Evolutionary conservation across 208 protist species (phyloP), one percentile per base, ranked within the genome.

Genomic region (Crithidia expoeki): DNA sequence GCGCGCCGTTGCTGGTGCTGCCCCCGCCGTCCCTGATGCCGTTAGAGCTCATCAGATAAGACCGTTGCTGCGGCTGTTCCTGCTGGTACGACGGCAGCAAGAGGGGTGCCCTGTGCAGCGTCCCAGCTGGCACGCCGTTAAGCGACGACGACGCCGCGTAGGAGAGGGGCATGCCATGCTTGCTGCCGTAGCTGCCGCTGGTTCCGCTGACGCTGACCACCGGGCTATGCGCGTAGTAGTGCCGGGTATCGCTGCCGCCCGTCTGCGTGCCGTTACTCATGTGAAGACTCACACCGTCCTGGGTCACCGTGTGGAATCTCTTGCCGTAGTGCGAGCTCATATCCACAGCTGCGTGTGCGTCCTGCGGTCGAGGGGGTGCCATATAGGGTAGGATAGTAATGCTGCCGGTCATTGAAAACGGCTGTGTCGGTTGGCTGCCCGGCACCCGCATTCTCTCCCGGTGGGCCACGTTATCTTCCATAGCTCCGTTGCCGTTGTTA

Each of bases 121-220:
- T 67, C 21, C 33, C 30, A 36, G 32, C 12, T 21, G 30, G 47
- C 32, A 67, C 4, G 14, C 21, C 47, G 11, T 21, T 57, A 19
- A 40, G 2, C 21, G 49, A 57, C 46, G 61, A 57, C 16, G 61
- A 25, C 5, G 46, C 49, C n/a, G 46, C 25, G 61, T 67, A 47
- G 23, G 49, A 55, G 23, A 57, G 19, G 9, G 61, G 12, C 47
- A 55, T 28, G 34, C 30, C 50, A 25, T 34, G 46, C 49, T 59
- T 53, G 57, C 19, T 66, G 68, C 33, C 49, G 42, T 52, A 32
- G 47, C 38, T 58, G 42, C n/a, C 23, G 58, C 38, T 66, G 6
- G 36, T 42, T 42, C 27, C 21, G 9, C 40, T 46, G 11, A 57
- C 19, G 33, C 16, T 12, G 7, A 47, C 49, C 47, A 55, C n/a